These are phyloP conservation scores for Aspergillus bridgeri DNA, from an alignment of 495 filamentous ascomycete genomes.

Conservation along the genomic window DNA sequence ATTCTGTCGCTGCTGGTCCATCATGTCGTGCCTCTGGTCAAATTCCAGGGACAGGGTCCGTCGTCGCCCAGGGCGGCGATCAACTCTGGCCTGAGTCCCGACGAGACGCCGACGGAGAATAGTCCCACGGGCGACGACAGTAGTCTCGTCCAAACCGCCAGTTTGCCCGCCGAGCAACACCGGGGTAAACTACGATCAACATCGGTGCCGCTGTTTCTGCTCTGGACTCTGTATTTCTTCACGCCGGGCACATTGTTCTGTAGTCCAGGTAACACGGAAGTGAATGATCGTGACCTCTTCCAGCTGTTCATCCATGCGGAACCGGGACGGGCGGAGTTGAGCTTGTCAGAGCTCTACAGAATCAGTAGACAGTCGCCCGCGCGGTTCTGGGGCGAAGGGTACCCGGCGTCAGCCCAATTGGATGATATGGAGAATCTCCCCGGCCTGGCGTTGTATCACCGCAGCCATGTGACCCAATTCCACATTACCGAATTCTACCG, in stretches of 20 bases:
- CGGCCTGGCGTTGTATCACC: constrained; percentile 27
- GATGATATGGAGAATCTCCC: constrained; percentile 35
- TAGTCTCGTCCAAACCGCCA: neutral
- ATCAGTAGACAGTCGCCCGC: constrained; percentile 32
- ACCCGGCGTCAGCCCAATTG: constrained; percentile 28
- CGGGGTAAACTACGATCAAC: constrained; percentile 18
- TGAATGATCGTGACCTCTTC: constrained; percentile 26
- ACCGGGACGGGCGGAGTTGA: constrained; percentile 9
- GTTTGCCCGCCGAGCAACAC: neutral
- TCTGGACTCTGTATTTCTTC: constrained; percentile 35
- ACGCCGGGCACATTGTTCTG: constrained; percentile 28
- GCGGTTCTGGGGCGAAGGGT: constrained; percentile 32
- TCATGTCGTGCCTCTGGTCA: constrained; percentile 30
- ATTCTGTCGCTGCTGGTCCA: constrained; percentile 29
- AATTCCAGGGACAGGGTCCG: constrained; percentile 1
- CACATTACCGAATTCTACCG: constrained; percentile 27
- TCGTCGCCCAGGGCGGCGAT: neutral
- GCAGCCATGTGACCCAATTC: constrained; percentile 29
- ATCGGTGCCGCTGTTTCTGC: constrained; percentile 31
- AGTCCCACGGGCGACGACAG: neutral
- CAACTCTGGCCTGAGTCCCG: neutral
- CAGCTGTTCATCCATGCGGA: constrained; percentile 26
- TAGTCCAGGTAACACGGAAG: constrained; percentile 13
- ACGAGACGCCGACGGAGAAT: neutral
- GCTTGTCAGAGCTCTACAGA: constrained; percentile 25